phyloP scores from a whole-genome alignment of 129 eudicot genomes.

The Dittrichia graveolens region DNA sequence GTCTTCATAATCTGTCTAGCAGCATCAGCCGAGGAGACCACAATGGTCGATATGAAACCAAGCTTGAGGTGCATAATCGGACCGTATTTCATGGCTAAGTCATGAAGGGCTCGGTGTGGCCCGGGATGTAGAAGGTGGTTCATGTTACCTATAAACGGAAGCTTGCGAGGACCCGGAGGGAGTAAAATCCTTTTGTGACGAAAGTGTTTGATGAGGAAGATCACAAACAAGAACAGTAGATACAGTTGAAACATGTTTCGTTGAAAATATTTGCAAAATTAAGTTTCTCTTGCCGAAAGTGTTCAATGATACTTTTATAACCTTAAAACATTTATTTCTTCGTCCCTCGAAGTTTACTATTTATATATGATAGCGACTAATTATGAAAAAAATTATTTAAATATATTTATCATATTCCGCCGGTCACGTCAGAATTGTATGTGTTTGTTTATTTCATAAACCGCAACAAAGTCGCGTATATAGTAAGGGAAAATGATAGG shows the following conservation, averaged over 20 bases:
- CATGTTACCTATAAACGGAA: constrained; percentile 37
- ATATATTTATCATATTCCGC: no score
- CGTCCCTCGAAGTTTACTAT: no score
- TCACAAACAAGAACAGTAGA: background rate
- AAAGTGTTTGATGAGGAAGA: constrained; percentile 22
- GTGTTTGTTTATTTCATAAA: no score
- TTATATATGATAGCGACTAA: no score
- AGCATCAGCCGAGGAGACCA: constrained; percentile 35
- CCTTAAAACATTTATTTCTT: no score
- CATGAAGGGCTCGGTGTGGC: constrained; percentile 26
- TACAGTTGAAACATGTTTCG: constrained; percentile 26
- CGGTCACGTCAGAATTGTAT: no score
- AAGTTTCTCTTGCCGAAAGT: no score
- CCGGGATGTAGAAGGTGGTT: constrained; percentile 20
- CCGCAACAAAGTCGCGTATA: no score
- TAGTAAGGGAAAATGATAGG: no score
- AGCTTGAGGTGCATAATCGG: constrained; percentile 43
- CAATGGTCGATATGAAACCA: constrained; percentile 34
- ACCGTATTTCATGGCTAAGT: constrained; percentile 30
- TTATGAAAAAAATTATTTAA: no score
- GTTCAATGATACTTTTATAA: no score
- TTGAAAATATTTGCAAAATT: background rate
- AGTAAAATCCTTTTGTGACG: constrained; percentile 7
- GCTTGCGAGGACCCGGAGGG: constrained; percentile 42
- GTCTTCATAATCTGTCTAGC: constrained; percentile 38